These are phyloP conservation scores for Pseudogymnoascus sp. DNA, from an alignment of 2,329 filamentous ascomycete genomes.

Conservation along the genomic window DNA sequence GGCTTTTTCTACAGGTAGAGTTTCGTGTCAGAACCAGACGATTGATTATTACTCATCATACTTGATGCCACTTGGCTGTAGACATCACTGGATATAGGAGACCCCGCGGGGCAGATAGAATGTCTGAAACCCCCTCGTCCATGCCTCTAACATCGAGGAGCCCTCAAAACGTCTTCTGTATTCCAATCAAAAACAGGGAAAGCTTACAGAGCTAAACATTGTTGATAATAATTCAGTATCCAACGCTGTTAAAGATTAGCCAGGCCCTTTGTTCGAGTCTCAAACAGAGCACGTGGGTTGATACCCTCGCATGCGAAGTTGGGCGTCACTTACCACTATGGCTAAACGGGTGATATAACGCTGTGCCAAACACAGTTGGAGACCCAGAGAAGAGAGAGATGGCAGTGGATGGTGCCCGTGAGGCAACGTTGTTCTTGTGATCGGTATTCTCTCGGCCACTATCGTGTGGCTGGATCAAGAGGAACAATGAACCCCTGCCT, in stretches of 20 bases:
- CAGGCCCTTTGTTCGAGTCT: not conserved
- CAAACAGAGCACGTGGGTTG: not conserved
- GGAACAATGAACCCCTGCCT: not conserved
- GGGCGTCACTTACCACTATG: not conserved
- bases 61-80: not conserved
- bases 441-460: not conserved
- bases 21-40: not conserved
- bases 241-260: not conserved
- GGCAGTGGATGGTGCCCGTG: not conserved
- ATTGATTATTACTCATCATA: no score
- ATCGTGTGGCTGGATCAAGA: not conserved
- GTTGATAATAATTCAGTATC: not conserved
- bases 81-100: not conserved
- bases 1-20: constrained; percentile 59
- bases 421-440: not conserved
- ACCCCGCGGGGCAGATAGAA: not conserved
- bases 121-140: not conserved
- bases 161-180: not conserved
- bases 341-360: not conserved
- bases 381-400: not conserved
- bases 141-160: not conserved
- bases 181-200: not conserved
- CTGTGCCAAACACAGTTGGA: not conserved
- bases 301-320: not conserved
- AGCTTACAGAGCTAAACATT: constrained; percentile 2